Conservation (phyloP, 805 yeast species). For the Candida pseudofarinosa region DNA sequence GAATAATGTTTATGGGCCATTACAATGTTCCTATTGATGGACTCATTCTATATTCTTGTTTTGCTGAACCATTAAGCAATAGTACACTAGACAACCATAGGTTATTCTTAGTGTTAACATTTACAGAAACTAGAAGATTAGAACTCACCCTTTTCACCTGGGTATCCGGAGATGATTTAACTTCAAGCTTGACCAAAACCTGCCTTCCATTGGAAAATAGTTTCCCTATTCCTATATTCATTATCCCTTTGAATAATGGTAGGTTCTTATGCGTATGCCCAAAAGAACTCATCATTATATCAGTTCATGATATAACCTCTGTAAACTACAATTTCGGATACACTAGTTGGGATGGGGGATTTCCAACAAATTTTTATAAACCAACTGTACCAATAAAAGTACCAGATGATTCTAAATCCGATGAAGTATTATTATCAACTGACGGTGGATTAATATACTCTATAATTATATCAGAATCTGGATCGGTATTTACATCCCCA, state of each 20-base stretch:
- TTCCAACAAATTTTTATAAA: conserved; percentile 38
- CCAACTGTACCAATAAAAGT: conserved; percentile 18
- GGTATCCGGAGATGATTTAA: conserved; percentile 32
- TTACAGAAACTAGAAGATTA: conserved; percentile 35
- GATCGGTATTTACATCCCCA: conserved; percentile 18
- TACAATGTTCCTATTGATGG: conserved; percentile 41
- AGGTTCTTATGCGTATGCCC: conserved; percentile 38
- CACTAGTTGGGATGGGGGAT: conserved; percentile 21
- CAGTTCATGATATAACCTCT: conserved; percentile 43
- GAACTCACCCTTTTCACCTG: conserved; percentile 38
- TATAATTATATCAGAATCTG: conserved; percentile 17
- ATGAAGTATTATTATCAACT: conserved; percentile 28
- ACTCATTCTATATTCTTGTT: conserved; percentile 37
- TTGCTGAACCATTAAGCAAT: conserved; percentile 32
- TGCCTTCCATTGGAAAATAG: conserved; percentile 37
- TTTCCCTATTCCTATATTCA: conserved; percentile 41
- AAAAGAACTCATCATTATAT: conserved; percentile 29
- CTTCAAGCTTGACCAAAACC: conserved; percentile 27
- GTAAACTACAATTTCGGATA: conserved; percentile 38
- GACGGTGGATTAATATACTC: conserved; percentile 33
- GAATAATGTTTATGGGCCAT: conserved; percentile 34
- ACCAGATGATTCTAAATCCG: conserved; percentile 10
- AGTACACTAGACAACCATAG: conserved; percentile 22
- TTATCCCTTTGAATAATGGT: conserved; percentile 34
- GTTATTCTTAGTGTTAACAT: conserved; percentile 30